Percentiles rank a stretch among this genome's conserved stretches.
phyloP scores from a whole-genome alignment of 2,329 filamentous ascomycete genomes.

The Hypoxylon sp. region DNA sequence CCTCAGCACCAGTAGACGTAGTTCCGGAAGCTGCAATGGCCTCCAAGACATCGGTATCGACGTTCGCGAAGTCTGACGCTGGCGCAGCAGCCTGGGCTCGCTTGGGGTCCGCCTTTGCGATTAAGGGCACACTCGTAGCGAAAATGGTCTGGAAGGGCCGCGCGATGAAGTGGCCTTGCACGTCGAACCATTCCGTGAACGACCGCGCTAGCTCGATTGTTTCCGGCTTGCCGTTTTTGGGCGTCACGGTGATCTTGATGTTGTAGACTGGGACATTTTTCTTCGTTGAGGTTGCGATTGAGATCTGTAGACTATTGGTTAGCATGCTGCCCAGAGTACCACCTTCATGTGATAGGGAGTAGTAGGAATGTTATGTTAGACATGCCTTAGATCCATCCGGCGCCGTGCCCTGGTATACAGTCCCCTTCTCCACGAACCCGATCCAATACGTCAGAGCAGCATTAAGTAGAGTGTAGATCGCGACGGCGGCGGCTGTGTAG shows the following conservation, averaged over 20 bases:
- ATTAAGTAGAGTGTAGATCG: conserved; percentile 84
- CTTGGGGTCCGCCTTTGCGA: conserved; percentile 76
- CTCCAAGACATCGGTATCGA: conserved; percentile 63
- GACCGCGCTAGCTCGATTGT: conserved; percentile 70
- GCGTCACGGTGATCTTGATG: conserved; percentile 72
- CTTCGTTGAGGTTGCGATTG: conserved; percentile 77
- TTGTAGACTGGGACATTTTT: conserved; percentile 88
- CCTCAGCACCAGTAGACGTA: conserved; percentile 45
- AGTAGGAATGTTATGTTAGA: background rate
- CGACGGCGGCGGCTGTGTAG: conserved; percentile 84
- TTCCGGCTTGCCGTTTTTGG: conserved; percentile 56
- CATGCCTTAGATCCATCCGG: conserved; percentile 66
- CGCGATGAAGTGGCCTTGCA: conserved; percentile 76
- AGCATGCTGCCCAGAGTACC: background rate
- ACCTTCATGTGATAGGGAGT: too few species aligned
- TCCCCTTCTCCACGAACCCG: conserved; percentile 82
- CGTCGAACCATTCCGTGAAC: conserved; percentile 84
- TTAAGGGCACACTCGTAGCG: conserved; percentile 73
- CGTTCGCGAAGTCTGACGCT: conserved; percentile 53
- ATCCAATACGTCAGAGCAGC: conserved; percentile 84
- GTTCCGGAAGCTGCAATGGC: conserved; percentile 53
- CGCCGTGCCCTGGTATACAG: conserved; percentile 80
- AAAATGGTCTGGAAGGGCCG: conserved; percentile 84
- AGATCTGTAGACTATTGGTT: conserved; percentile 67
- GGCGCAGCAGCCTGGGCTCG: conserved; percentile 57